phyloP scores from a whole-genome alignment of 2,329 filamentous ascomycete species.

The Lasiodiplodia citricola region DNA sequence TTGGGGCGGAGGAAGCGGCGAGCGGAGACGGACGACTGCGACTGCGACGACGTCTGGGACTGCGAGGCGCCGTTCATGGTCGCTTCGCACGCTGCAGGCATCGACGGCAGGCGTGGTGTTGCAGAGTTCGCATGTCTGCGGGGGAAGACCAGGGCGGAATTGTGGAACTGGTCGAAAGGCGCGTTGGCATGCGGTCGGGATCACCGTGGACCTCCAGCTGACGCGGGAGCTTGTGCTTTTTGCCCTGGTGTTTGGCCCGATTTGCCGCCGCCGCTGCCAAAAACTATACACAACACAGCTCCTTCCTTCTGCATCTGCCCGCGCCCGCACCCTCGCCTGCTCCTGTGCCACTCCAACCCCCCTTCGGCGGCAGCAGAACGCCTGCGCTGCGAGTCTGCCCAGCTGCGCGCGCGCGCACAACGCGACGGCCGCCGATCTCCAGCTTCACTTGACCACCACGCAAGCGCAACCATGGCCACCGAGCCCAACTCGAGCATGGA shows the following conservation, averaged over 20 bases:
- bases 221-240: slow-evolving; percentile 13
- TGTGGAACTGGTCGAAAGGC: background rate
- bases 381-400: background rate
- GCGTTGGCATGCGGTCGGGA: slow-evolving; percentile 20
- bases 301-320: background rate
- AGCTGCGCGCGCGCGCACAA: background rate
- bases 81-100: slow-evolving; percentile 11
- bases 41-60: slow-evolving; percentile 31
- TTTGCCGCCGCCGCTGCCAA: slow-evolving; percentile 8
- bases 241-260: slow-evolving; percentile 7
- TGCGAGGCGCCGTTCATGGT: slow-evolving; percentile 30
- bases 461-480: background rate
- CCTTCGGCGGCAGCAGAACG: background rate
- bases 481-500: slow-evolving; percentile 35
- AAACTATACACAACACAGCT: background rate
- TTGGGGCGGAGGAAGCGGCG: slow-evolving; percentile 45
- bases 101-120: background rate
- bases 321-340: background rate
- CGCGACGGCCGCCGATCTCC: background rate
- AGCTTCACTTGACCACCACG: background rate
- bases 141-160: slow-evolving; percentile 4
- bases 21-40: slow-evolving; percentile 32
- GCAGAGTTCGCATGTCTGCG: slow-evolving; percentile 10
- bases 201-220: slow-evolving; percentile 24
- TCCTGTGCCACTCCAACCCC: background rate